phyloP scores from a whole-genome alignment of 1,284 basidiomycete genomes.

The Boletus holoroseus region DNA sequence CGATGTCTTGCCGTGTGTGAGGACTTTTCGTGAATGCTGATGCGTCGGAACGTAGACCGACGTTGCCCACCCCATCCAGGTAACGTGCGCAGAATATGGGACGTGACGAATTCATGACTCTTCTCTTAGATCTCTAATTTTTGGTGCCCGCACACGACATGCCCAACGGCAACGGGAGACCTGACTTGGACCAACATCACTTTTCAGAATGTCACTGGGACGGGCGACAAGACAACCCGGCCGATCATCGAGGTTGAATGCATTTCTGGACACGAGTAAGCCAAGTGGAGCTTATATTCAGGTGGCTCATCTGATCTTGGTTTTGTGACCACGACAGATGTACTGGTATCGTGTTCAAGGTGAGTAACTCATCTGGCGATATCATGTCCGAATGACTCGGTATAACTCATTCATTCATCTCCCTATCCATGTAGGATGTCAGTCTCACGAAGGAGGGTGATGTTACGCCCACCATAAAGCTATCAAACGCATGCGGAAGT shows the following conservation, averaged over 20 bases:
- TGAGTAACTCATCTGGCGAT: not conserved
- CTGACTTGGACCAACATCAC: conserved; percentile 11
- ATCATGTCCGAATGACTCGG: not conserved
- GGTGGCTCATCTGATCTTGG: not conserved
- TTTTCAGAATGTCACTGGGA: conserved; percentile 10
- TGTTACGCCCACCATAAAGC: not conserved
- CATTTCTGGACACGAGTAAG: not conserved
- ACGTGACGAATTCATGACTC: not conserved
- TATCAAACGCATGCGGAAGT: conserved; percentile 8
- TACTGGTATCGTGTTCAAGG: conserved; percentile 10
- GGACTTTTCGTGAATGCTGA: conserved; percentile 2
- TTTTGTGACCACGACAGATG: conserved; percentile 2
- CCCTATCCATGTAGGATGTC: conserved; percentile 2
- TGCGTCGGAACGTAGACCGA: not conserved
- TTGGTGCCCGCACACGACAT: conserved; percentile 10
- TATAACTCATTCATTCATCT: not conserved
- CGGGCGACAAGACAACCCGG: conserved; percentile 3
- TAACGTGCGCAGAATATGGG: not conserved
- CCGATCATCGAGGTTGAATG: conserved; percentile 6
- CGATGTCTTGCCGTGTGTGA: not conserved
- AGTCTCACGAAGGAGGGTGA: not conserved
- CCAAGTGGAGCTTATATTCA: too few species aligned
- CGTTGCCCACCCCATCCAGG: conserved; percentile 13
- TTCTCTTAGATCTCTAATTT: not conserved
- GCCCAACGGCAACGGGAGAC: not conserved